Evolutionary conservation across 768 basidiomycete species (phyloP), one percentile per base, ranked within the genome.

Genomic region (Pulveroboletus sp.): DNA sequence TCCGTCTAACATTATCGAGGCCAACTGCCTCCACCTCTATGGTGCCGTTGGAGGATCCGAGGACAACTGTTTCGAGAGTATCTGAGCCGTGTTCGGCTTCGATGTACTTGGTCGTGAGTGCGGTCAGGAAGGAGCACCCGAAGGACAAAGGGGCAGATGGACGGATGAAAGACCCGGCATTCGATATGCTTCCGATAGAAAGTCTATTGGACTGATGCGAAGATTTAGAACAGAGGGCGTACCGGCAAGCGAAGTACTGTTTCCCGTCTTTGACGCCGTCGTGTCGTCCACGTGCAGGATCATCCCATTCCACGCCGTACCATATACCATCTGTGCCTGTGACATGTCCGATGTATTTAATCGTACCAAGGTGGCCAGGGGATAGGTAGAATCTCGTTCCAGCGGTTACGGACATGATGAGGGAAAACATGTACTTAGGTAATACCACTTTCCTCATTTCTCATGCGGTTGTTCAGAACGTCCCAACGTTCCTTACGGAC

Each of bases 281-380:
- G 65, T 97, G 93, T 66, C 88, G 94, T 26, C 95, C 95, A 49
- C 93, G 80, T 8, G 65, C 52, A 17, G 83, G 78, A 60, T 92
- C 85, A 62, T 98, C 95, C 90, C 94, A 98, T 70, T 98, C 95
- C 41, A 97, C 79, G n/a, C 95, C 95, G n/a, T 93, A 75, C 94
- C 94, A 98, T 11, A 68, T 57, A 4, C 88, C 89, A 3, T 69
- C 60, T 0, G 88, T 82, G 12, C 77, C 77, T 15, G 79, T 71
- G 17, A 94, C 82, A 1, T 65, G 55, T 2, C 92, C 92, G 12
- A 77, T 68, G 61, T 78, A 93, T 67, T 69, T 80, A 54, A 95
- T 68, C 5, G 89, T 91, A 2, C 86, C 91, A 39, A 78, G 62
- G 58, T 82, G 63, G 17, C 75, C 79, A 46, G 74, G 69, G 36